These are phyloP conservation scores for Leishmania gerbilli DNA, from an alignment of 208 protist genomes.

Conservation along the genomic window DNA sequence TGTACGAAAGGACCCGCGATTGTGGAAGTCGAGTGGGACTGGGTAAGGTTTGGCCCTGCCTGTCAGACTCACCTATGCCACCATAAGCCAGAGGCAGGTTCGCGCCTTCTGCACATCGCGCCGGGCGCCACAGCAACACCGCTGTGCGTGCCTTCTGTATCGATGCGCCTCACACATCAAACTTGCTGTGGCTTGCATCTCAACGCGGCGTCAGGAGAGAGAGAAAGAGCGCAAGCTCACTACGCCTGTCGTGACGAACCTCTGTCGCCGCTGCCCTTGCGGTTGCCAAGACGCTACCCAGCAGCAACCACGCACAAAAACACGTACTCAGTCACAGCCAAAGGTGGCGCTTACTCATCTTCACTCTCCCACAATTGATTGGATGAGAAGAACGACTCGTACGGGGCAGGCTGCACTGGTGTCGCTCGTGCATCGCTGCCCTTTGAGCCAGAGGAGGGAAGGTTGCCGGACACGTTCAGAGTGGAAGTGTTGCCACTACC, in stretches of 20 bases:
- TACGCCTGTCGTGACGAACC: neutral
- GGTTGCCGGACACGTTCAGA: neutral
- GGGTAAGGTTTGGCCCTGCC: neutral
- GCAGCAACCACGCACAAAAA: neutral
- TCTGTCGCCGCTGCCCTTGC: neutral
- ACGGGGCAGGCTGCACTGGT: neutral
- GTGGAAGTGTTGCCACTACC: neutral
- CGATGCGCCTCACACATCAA: neutral
- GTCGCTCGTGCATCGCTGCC: neutral
- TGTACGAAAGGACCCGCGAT: neutral
- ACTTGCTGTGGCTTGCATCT: neutral
- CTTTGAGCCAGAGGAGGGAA: neutral
- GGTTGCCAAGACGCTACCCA: neutral
- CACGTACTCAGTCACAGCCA: neutral
- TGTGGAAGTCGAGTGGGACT: neutral
- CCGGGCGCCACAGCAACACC: neutral
- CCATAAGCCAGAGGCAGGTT: neutral
- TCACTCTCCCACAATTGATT: constrained; percentile 10
- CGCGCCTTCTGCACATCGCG: neutral
- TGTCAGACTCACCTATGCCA: neutral
- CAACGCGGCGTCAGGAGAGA: too few species aligned
- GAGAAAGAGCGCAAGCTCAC: neutral
- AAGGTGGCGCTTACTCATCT: neutral
- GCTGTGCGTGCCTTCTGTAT: neutral
- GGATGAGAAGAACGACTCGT: constrained; percentile 14